Conservation (phyloP, 2,329 filamentous ascomycete genomes). For the Ustulina deusta region DNA sequence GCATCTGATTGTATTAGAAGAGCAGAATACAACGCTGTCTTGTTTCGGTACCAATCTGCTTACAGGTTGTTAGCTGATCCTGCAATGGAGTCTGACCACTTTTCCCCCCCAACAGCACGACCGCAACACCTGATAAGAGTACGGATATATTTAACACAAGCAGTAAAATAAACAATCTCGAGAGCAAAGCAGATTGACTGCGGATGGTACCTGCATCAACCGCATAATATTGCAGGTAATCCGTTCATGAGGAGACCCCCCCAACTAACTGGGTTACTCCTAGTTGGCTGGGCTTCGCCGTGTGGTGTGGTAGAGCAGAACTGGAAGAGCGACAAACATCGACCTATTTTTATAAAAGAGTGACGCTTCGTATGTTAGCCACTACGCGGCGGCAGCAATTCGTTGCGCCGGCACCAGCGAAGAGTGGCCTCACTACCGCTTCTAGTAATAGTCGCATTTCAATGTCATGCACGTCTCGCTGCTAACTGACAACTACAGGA, state of each 20-base stretch:
- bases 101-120: background rate
- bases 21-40: background rate
- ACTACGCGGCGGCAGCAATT: background rate
- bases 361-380: too few species aligned
- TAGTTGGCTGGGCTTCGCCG: too few species aligned
- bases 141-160: background rate
- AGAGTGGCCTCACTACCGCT: background rate
- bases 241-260: too few species aligned
- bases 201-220: background rate
- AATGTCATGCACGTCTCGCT: constrained; percentile 9
- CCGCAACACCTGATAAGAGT: background rate
- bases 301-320: too few species aligned
- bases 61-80: background rate
- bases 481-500: constrained; percentile 2
- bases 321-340: too few species aligned
- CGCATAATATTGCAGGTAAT: background rate
- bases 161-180: background rate
- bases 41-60: background rate
- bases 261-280: too few species aligned
- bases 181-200: background rate
- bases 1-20: background rate
- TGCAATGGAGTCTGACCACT: background rate
- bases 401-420: background rate
- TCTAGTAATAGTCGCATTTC: constrained; percentile 7
- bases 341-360: too few species aligned